A percentile compares a stretch with the other conserved stretches of the same genome.
Conservation (phyloP, 768 basidiomycete genomes). For the Hydnomerulius pinastri region DNA sequence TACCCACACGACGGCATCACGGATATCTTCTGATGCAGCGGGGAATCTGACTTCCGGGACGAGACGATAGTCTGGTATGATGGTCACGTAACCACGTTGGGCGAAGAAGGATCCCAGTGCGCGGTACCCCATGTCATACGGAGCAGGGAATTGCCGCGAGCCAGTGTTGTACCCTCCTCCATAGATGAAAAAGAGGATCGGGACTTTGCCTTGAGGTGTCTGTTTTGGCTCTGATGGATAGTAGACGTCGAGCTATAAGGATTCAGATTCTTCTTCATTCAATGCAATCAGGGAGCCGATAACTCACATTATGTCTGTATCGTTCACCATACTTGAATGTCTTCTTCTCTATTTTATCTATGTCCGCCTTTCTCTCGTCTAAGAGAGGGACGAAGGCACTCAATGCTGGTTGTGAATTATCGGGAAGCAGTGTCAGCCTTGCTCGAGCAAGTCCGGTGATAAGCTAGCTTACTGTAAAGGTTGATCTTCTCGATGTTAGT, state of each 20-base stretch:
- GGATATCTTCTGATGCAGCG: constrained; percentile 53
- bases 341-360: constrained; percentile 48
- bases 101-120: constrained; percentile 65
- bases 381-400: constrained; percentile 52
- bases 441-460: neutral
- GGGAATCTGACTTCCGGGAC: constrained; percentile 61
- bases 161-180: constrained; percentile 65
- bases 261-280: neutral
- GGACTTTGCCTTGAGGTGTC: constrained; percentile 34
- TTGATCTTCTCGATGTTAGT: constrained; percentile 34
- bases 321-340: constrained; percentile 56
- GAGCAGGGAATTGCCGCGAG: constrained; percentile 45
- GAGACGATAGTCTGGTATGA: constrained; percentile 71
- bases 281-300: neutral
- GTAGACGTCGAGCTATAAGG: constrained; percentile 62
- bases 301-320: constrained; percentile 41
- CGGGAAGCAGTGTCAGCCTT: neutral
- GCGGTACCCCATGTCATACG: constrained; percentile 54
- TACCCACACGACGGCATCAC: constrained; percentile 60
- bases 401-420: constrained; percentile 37
- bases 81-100: constrained; percentile 55
- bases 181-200: constrained; percentile 64
- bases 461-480: constrained; percentile 36
- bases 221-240: constrained; percentile 44
- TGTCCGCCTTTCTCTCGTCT: constrained; percentile 46